phyloP scores from a whole-genome alignment of 495 filamentous ascomycete genomes.

The Penicillium turbatum region DNA sequence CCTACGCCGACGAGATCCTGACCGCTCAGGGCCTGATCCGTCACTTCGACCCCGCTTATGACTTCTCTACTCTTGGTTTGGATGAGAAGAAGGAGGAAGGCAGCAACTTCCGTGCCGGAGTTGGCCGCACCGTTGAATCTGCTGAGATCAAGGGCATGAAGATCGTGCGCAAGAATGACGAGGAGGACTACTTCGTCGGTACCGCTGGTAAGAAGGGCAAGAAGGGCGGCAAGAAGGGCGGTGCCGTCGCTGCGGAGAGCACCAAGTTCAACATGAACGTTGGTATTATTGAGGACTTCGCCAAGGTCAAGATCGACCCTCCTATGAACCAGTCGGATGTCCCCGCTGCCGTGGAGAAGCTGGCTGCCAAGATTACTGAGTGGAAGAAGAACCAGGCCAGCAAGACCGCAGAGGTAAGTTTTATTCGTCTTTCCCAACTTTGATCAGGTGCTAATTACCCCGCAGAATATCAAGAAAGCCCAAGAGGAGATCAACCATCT shows the following conservation, averaged over 20 bases:
- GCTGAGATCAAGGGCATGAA: conserved; percentile 71
- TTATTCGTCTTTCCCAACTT: conserved; percentile 1
- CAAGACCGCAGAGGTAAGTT: conserved; percentile 84
- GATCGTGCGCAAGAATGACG: conserved; percentile 76
- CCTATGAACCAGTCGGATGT: conserved; percentile 83
- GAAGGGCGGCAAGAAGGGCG: conserved; percentile 74
- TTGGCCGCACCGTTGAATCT: conserved; percentile 77
- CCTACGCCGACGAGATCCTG: conserved; percentile 87
- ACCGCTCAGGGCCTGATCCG: conserved; percentile 79
- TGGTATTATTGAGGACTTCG: conserved; percentile 84
- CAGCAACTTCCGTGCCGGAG: conserved; percentile 69
- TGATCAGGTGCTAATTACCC: conserved; percentile 10
- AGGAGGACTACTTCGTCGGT: conserved; percentile 83
- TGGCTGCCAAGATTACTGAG: conserved; percentile 83
- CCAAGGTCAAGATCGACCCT: conserved; percentile 75
- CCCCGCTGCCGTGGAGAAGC: conserved; percentile 71
- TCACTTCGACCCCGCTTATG: conserved; percentile 80
- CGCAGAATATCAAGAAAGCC: conserved; percentile 68
- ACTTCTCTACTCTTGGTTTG: conserved; percentile 53
- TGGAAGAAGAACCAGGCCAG: conserved; percentile 89
- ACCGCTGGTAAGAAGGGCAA: conserved; percentile 84
- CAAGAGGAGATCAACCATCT: conserved; percentile 63
- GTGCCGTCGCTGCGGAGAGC: conserved; percentile 40
- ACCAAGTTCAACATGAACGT: conserved; percentile 82
- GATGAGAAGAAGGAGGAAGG: conserved; percentile 60